Evolutionary conservation across 75 land plant genomes (phyloP).

Genomic region (Adiantum capillusveneris): DNA sequence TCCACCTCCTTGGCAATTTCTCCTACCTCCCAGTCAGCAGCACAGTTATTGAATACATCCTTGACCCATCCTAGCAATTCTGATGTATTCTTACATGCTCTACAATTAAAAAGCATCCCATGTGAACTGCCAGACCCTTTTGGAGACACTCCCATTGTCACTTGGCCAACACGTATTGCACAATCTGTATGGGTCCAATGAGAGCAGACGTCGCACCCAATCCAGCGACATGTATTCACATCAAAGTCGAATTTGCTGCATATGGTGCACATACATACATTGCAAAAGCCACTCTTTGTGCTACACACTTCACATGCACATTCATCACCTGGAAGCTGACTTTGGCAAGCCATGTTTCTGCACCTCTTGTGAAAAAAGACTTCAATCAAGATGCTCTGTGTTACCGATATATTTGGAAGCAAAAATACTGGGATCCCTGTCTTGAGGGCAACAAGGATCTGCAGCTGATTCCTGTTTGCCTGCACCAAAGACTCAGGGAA

Average conservation of each 20-base stretch:
- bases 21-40: slow-evolving; percentile 68
- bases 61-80: slow-evolving; percentile 94
- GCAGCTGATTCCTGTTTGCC: slow-evolving; percentile 76
- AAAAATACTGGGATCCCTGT: slow-evolving; percentile 91
- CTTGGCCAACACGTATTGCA: slow-evolving; percentile 68
- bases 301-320: slow-evolving; percentile 79
- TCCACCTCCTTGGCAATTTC: slow-evolving; percentile 72
- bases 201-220: slow-evolving; percentile 90
- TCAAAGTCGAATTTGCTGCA: slow-evolving; percentile 95
- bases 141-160: slow-evolving; percentile 54
- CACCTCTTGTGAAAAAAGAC: slow-evolving; percentile 78
- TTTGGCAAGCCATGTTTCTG: slow-evolving; percentile 85
- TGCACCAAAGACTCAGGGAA: slow-evolving; percentile 51
- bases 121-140: slow-evolving; percentile 36
- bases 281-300: slow-evolving; percentile 85
- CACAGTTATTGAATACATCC: slow-evolving; percentile 89
- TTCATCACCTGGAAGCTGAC: slow-evolving; percentile 80
- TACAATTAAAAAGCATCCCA: slow-evolving; percentile 84
- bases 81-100: slow-evolving; percentile 79
- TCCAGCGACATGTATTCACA: slow-evolving; percentile 92
- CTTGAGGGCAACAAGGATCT: slow-evolving; percentile 83
- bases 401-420: slow-evolving; percentile 72
- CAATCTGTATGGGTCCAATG: slow-evolving; percentile 99
- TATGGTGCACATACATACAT: slow-evolving; percentile 89
- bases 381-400: slow-evolving; percentile 76